These are phyloP conservation scores for Cercophora samala DNA, from an alignment of 495 filamentous ascomycete species.

Conservation along the genomic window DNA sequence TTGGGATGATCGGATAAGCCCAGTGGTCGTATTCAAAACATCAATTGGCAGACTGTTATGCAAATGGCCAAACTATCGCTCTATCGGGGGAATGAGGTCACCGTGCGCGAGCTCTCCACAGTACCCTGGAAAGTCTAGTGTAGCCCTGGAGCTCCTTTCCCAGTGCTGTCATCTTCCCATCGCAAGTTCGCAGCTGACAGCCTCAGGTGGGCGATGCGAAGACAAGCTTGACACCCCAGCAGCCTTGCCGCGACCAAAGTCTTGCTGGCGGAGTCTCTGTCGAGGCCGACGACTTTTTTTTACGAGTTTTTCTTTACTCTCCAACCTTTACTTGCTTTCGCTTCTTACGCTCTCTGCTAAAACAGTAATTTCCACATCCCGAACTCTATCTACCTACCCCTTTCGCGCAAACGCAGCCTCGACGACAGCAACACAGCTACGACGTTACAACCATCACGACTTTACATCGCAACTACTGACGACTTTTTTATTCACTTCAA, in stretches of 20 bases:
- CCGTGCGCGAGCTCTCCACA: constrained; percentile 8
- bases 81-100: constrained; percentile 21
- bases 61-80: background rate
- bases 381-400: background rate
- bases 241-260: background rate
- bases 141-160: background rate
- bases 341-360: background rate
- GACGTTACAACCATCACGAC: background rate
- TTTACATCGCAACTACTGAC: background rate
- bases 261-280: background rate
- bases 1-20: no score
- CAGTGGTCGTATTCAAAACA: no score
- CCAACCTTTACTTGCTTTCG: background rate
- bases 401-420: background rate
- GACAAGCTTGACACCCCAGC: background rate
- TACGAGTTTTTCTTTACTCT: background rate
- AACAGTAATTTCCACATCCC: background rate
- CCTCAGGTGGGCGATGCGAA: constrained; percentile 6
- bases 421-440: background rate
- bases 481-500: constrained; percentile 1
- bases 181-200: constrained; percentile 6
- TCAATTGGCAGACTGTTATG: background rate
- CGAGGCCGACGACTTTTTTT: background rate
- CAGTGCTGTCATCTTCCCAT: constrained; percentile 16
- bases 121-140: background rate